A percentile compares a stretch with the other conserved stretches of the same genome.
Evolutionary conservation across 108 stramenopile species (phyloP).

Genomic region (Cyclotella cryptica): DNA sequence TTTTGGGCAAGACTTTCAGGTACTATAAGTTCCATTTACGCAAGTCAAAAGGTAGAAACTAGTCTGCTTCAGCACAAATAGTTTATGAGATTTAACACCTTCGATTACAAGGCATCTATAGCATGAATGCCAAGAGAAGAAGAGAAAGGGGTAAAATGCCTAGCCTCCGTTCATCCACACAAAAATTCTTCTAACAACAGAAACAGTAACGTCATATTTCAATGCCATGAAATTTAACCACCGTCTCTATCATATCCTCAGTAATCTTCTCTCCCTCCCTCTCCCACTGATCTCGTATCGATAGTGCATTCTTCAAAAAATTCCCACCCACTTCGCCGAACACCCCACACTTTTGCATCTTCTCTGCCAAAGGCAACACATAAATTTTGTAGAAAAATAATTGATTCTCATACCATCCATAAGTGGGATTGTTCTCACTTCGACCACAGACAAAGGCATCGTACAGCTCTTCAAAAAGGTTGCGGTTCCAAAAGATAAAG

Average conservation of each 20-base stretch:
- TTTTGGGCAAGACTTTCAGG: too few species aligned
- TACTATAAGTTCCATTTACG: too few species aligned
- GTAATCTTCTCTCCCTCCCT: conserved; percentile 62
- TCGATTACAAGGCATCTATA: too few species aligned
- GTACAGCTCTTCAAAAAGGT: conserved; percentile 65
- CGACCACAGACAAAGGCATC: conserved; percentile 57
- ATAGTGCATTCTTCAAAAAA: conserved; percentile 61
- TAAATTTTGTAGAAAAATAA: conserved; percentile 70
- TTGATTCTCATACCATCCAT: conserved; percentile 70
- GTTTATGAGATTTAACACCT: too few species aligned
- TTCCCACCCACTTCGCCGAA: conserved; percentile 67
- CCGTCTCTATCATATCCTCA: conserved; percentile 46
- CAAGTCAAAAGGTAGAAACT: too few species aligned
- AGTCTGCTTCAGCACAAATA: too few species aligned
- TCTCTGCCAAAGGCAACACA: conserved; percentile 71
- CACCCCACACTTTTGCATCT: conserved; percentile 65
- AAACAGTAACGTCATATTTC: too few species aligned
- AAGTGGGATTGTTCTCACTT: conserved; percentile 52
- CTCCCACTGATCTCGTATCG: conserved; percentile 64
- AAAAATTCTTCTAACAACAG: too few species aligned
- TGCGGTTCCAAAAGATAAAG: conserved; percentile 64
- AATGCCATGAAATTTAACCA: conserved; percentile 2
- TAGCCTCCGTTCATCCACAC: too few species aligned
- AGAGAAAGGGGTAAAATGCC: too few species aligned
- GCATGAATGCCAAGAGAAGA: too few species aligned